phyloP scores from a whole-genome alignment of 2,329 filamentous ascomycete genomes.

The Pseudogymnoascus verrucosus region DNA sequence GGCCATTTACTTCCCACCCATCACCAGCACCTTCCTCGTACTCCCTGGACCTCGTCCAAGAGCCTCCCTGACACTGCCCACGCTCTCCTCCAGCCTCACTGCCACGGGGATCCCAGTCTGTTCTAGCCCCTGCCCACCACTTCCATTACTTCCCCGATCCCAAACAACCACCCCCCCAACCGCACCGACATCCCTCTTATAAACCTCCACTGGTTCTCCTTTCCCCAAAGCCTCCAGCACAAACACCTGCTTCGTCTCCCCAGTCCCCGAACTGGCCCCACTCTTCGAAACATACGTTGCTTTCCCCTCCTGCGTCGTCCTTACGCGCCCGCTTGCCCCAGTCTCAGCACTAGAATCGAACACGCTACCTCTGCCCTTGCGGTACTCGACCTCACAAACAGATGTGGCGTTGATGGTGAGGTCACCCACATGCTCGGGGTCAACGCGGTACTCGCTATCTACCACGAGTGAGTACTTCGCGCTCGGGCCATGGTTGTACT shows the following conservation, averaged over 20 bases:
- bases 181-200: conserved; percentile 47
- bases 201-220: conserved; percentile 36
- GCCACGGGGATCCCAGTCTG: conserved; percentile 3
- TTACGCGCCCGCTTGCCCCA: conserved; percentile 32
- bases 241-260: conserved; percentile 32
- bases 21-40: conserved; percentile 19
- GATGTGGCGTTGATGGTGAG: conserved; percentile 37
- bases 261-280: conserved; percentile 24
- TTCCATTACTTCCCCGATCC: conserved; percentile 35
- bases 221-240: neutral
- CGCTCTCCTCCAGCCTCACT: conserved; percentile 8
- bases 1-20: neutral
- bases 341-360: conserved; percentile 35
- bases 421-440: conserved; percentile 38
- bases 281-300: conserved; percentile 43
- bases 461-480: conserved; percentile 56
- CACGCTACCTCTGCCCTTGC: conserved; percentile 12
- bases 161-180: conserved; percentile 44
- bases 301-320: conserved; percentile 49
- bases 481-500: conserved; percentile 24
- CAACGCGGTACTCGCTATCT: conserved; percentile 40
- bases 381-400: conserved; percentile 29
- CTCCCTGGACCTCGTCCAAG: conserved; percentile 31
- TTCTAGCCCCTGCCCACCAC: conserved; percentile 15
- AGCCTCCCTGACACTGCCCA: conserved; percentile 26